Conservation (phyloP, 495 filamentous ascomycete genomes). For the Amniculicola lignicola region DNA sequence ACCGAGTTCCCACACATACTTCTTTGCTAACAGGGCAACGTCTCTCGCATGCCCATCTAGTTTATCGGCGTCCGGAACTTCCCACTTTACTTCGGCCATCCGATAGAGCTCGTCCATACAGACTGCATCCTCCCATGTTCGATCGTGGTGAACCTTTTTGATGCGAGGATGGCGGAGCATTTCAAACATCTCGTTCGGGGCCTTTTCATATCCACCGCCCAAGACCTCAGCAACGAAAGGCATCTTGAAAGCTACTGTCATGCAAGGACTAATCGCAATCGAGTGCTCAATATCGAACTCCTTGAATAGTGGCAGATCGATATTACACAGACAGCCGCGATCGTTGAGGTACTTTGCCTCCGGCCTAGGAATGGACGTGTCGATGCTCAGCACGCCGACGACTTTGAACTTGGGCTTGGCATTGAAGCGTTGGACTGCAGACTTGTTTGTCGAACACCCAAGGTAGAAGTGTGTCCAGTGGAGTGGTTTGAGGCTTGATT, state of each 20-base stretch:
- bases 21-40: conserved; percentile 9
- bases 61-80: conserved; percentile 12
- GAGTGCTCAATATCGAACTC: conserved; percentile 42
- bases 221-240: conserved; percentile 65
- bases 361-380: conserved; percentile 49
- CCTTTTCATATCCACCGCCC: conserved; percentile 63
- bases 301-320: conserved; percentile 23
- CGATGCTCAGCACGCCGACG: conserved; percentile 53
- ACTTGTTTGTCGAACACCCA: conserved; percentile 72
- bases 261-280: conserved; percentile 33
- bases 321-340: conserved; percentile 49
- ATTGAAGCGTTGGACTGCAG: conserved; percentile 51
- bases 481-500: conserved; percentile 48
- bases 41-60: conserved; percentile 22
- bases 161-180: conserved; percentile 64
- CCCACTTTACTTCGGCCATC: conserved; percentile 49
- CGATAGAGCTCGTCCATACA: conserved; percentile 56
- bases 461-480: conserved; percentile 77
- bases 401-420: conserved; percentile 61
- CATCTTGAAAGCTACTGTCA: conserved; percentile 53
- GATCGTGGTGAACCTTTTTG: conserved; percentile 59
- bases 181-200: conserved; percentile 54
- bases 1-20: conserved; percentile 1
- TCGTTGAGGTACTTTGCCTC: conserved; percentile 54
- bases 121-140: conserved; percentile 54